phyloP scores from a whole-genome alignment of 2,329 filamentous ascomycete genomes.

The Trichophyton rubrum region DNA sequence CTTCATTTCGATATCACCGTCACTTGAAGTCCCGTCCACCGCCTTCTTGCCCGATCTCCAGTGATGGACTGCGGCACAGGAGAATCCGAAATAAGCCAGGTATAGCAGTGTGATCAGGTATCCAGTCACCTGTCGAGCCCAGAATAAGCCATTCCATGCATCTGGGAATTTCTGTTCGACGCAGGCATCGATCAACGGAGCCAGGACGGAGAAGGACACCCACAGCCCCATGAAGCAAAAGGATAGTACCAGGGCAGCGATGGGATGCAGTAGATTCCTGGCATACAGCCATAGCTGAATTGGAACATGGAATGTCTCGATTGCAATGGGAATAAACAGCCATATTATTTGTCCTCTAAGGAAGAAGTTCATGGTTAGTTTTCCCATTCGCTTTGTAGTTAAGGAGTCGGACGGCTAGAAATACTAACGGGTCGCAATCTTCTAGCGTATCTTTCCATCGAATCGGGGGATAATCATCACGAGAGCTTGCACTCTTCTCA shows the following conservation, averaged over 20 bases:
- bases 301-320: conserved; percentile 6
- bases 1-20: not conserved
- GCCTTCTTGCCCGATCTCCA: not conserved
- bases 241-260: conserved; percentile 6
- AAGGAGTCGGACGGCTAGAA: not conserved
- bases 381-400: not conserved
- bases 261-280: conserved; percentile 4
- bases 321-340: conserved; percentile 4
- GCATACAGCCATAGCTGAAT: conserved; percentile 7
- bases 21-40: not conserved
- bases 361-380: no score
- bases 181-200: conserved; percentile 2
- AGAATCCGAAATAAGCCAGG: conserved; percentile 4
- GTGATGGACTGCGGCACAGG: not conserved
- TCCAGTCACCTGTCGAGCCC: not conserved
- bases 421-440: not conserved
- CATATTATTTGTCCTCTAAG: not conserved
- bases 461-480: not conserved
- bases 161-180: not conserved
- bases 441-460: not conserved
- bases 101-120: conserved; percentile 7
- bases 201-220: not conserved
- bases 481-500: not conserved
- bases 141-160: conserved; percentile 5
- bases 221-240: conserved; percentile 2